Evolutionary conservation across 2,329 filamentous ascomycete genomes (phyloP).

Genomic region (Colletotrichum australisinense): DNA sequence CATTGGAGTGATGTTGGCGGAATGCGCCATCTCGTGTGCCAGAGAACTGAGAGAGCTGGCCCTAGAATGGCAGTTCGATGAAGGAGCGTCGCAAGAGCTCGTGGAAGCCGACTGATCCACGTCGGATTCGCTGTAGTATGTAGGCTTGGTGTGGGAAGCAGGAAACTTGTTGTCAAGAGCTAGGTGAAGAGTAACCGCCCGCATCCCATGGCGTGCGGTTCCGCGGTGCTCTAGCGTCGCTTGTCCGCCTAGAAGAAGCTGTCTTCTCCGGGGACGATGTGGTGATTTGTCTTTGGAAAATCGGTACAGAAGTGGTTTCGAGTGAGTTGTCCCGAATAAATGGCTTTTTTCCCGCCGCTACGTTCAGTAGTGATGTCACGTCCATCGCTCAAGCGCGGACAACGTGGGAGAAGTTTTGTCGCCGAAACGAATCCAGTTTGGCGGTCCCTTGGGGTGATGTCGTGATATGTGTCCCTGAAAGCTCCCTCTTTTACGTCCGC

Average conservation of each 20-base stretch:
- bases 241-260: conserved; percentile 32
- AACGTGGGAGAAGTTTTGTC: conserved; percentile 29
- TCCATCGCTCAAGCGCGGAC: conserved; percentile 38
- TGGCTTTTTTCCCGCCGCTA: conserved; percentile 36
- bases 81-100: conserved; percentile 40
- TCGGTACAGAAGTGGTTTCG: conserved; percentile 23
- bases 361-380: conserved; percentile 39
- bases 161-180: conserved; percentile 50
- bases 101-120: conserved; percentile 37
- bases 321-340: conserved; percentile 27
- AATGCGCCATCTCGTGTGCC: conserved; percentile 37
- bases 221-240: conserved; percentile 31
- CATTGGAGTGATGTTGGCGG: conserved; percentile 38
- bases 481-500: not conserved
- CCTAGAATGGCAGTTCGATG: conserved; percentile 42
- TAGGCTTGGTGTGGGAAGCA: conserved; percentile 36
- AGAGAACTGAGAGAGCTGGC: conserved; percentile 46
- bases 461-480: not conserved
- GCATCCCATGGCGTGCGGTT: conserved; percentile 64
- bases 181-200: conserved; percentile 59
- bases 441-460: conserved; percentile 18
- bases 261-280: conserved; percentile 34
- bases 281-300: conserved; percentile 13
- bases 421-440: conserved; percentile 31
- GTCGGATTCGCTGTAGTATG: conserved; percentile 38